Evolutionary conservation across 108 stramenopile genomes (phyloP), one percentile per base, ranked within the genome.

Genomic region (Skeletonema costatum): DNA sequence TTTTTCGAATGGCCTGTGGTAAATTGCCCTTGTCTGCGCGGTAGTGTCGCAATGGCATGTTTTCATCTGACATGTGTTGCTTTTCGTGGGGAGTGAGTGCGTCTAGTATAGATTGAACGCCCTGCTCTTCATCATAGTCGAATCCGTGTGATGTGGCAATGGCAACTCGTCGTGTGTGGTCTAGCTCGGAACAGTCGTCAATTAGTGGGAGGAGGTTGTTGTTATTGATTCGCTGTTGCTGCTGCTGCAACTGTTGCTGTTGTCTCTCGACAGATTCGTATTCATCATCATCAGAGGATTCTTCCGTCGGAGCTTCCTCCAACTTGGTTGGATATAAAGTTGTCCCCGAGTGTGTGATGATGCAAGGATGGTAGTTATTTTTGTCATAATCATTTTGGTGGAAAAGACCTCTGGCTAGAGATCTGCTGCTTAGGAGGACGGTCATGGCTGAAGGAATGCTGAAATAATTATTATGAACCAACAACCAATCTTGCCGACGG

Each of bases 21-120:
- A 89, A 32, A 73, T 91, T 68, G 9, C 88, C 92, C 70, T 91
- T 95, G 60, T 92, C 90, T 48, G 94, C 94, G 36, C 94, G 89
- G 63, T 88, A 90, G 64, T 93, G 92, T 31, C 94, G 82, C 19
- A 95, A 50, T 5, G 89, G 89, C 91, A 95, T 92, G 68, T 81
- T 73, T n/a, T 62, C 75, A 67, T 95, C 94, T 5, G 89, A 32
- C 59, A 95, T 65, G 60, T 68, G 65, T 19, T 62, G 44, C 16
- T 62, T 74, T 86, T 94, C 93, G 21, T 84, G 73, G 0, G 79
- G 39, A 10, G 87, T 81, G 11, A 94, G 67, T 21, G 86, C 66
- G 8, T 66, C 38, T 5, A 81, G 58, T 41, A 94, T 88, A 11
- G 75, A 32, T 60, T 69, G 14, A 11, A 86, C 81, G 13, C 89